Conservation (phyloP, 2,329 filamentous ascomycete genomes). For the Ophiostoma pallidulum region DNA sequence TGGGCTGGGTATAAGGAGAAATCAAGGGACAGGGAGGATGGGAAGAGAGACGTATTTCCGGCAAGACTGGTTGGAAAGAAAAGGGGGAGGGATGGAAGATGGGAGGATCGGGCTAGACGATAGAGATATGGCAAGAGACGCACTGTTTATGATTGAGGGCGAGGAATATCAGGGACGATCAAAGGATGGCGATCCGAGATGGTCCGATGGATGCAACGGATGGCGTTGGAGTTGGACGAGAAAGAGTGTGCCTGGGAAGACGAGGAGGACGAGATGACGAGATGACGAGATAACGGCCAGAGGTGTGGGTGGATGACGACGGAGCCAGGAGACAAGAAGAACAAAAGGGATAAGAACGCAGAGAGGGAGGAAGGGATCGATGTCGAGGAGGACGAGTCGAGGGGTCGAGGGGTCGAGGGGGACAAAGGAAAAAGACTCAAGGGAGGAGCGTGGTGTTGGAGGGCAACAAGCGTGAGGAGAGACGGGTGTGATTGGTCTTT, state of each 20-base stretch:
- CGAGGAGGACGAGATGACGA: background rate
- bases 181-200: background rate
- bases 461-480: background rate
- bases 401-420: background rate
- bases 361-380: background rate
- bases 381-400: background rate
- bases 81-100: background rate
- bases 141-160: background rate
- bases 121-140: too few species aligned
- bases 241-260: background rate
- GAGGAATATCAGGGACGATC: background rate
- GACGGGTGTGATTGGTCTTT: slow-evolving; percentile 5
- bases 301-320: background rate
- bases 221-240: background rate
- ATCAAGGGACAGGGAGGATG: background rate
- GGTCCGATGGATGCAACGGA: slow-evolving; percentile 2
- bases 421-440: background rate
- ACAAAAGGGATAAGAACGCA: background rate
- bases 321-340: background rate
- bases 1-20: background rate
- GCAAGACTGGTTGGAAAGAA: too few species aligned
- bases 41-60: too few species aligned
- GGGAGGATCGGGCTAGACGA: background rate
- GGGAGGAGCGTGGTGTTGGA: too few species aligned
- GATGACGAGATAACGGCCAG: background rate